Base-by-base conservation (phyloP, 768 basidiomycete genomes). In the Tulasnella sp. region DNA sequence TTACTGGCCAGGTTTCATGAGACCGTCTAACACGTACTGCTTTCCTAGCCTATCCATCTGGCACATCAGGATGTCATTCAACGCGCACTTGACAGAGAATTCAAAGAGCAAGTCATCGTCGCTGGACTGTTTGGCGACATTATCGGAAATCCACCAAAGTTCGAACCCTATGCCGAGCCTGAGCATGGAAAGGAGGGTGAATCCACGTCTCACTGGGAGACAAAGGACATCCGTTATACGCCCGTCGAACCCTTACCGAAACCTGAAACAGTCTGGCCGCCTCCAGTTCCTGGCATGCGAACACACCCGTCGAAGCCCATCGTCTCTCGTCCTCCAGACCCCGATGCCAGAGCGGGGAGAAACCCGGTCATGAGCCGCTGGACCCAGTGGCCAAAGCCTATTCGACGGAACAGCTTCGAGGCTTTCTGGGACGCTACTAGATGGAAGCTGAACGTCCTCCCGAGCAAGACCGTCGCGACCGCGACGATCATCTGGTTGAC, bases 21-120 rank as follows among this genome's bases (percentile, higher is more conserved):
- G 24, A 16, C 41, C 41, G 14, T 42, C 46, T 75, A 40, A 75
- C 31, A 22, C 40, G 2, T 31, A 5, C 74, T 48, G 8, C 1
- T 48, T 16, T 42, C 41, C 34, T n/a, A 78, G 77, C 64, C 77
- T 18, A n/a, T 42, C 20, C 31, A 40, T 28, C 31, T 60, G 22
- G 79, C 48, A 12, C 40, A 80, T 40, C 79, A 80, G 22, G 72
- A 72, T 18, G 79, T 80, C 46, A 8, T 80, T 24, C 72, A 80
- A 40, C 72, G 79, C 28, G 28, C 79, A 40, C 41, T 73, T 40
- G 69, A 80, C 28, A 34, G 79, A n/a, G 79, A 80, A 16, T 41
- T 80, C 12, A 74, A 37, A 24, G 79, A 80, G 40, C 79, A 80
- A 34, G 42, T 48, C 9, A 37, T 80, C 46, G 79, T 80, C 4